Evolutionary conservation across 805 yeast genomes (phyloP).

Genomic region (Jamesozyma gamospora): DNA sequence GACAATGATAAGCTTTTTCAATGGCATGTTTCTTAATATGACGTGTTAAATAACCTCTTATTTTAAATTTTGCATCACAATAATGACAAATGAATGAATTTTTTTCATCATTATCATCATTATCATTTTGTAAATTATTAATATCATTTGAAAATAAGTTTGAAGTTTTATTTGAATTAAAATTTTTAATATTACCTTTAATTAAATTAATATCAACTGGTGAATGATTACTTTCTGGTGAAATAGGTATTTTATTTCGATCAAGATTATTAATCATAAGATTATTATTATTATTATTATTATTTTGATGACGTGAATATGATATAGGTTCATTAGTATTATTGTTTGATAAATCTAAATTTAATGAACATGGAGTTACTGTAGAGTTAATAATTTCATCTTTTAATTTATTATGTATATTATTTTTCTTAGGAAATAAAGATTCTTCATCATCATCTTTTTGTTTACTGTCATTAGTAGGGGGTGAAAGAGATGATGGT

Average conservation of each 20-base stretch:
- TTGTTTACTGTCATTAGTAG: no score
- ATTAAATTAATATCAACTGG: slow-evolving; percentile 7
- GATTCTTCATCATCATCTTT: background rate
- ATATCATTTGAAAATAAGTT: background rate
- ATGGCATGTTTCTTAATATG: slow-evolving; percentile 84
- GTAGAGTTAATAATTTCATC: slow-evolving; percentile 7
- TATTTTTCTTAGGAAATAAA: slow-evolving; percentile 20
- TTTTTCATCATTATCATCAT: slow-evolving; percentile 3
- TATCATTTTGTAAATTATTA: background rate
- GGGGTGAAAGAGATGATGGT: background rate
- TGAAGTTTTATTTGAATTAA: background rate
- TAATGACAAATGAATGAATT: slow-evolving; percentile 49
- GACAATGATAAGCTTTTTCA: slow-evolving; percentile 64
- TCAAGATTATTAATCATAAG: background rate
- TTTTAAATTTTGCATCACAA: slow-evolving; percentile 70
- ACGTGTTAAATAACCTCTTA: slow-evolving; percentile 83
- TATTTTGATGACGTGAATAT: slow-evolving; percentile 1
- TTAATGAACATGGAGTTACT: slow-evolving; percentile 23
- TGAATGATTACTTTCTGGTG: slow-evolving; percentile 17
- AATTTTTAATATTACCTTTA: slow-evolving; percentile 3
- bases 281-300: background rate
- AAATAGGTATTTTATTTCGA: slow-evolving; percentile 9
- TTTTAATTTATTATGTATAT: slow-evolving; percentile 12
- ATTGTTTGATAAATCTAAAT: slow-evolving; percentile 16
- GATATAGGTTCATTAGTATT: background rate